Evolutionary conservation across 2,329 filamentous ascomycete genomes (phyloP).

Genomic region (Dryadomyces sulphureus): DNA sequence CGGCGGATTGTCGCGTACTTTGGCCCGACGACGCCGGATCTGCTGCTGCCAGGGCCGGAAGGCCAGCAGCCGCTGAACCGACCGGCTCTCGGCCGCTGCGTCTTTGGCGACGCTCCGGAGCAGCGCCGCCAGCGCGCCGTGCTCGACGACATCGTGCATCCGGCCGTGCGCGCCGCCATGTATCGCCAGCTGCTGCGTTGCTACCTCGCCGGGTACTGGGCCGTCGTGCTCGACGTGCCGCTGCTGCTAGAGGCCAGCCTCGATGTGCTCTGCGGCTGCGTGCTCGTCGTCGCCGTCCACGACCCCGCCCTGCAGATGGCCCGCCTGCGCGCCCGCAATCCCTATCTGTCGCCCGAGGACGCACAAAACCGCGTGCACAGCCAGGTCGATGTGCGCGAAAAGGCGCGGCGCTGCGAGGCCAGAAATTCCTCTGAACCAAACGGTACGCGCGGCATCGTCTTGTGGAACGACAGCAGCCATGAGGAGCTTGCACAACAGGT

Average conservation of each 20-base stretch:
- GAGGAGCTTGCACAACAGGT: slow-evolving; percentile 57
- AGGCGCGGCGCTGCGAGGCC: slow-evolving; percentile 60
- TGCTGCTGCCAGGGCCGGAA: slow-evolving; percentile 46
- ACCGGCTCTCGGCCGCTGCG: slow-evolving; percentile 65
- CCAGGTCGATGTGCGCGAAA: slow-evolving; percentile 74
- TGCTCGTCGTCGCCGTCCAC: slow-evolving; percentile 73
- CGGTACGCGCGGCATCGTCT: slow-evolving; percentile 56
- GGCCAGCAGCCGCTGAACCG: slow-evolving; percentile 53
- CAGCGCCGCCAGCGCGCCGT: slow-evolving; percentile 55
- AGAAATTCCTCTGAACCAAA: slow-evolving; percentile 37
- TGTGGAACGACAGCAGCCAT: slow-evolving; percentile 78
- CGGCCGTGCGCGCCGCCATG: slow-evolving; percentile 73
- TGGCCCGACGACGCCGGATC: slow-evolving; percentile 65
- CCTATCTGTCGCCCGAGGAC: slow-evolving; percentile 69
- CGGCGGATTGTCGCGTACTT: slow-evolving; percentile 71
- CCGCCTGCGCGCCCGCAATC: slow-evolving; percentile 59
- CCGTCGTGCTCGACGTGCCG: slow-evolving; percentile 83
- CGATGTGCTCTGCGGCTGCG: slow-evolving; percentile 71
- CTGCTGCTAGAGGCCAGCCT: slow-evolving; percentile 80
- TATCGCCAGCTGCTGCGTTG: slow-evolving; percentile 56
- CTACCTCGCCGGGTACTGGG: slow-evolving; percentile 69
- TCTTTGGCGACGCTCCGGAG: slow-evolving; percentile 70
- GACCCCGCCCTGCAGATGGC: slow-evolving; percentile 73
- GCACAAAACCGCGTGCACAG: slow-evolving; percentile 74
- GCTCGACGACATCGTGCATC: slow-evolving; percentile 85